phyloP scores from a whole-genome alignment of 371 early-diverging fungal genomes.

The Vittaforma corneae region DNA sequence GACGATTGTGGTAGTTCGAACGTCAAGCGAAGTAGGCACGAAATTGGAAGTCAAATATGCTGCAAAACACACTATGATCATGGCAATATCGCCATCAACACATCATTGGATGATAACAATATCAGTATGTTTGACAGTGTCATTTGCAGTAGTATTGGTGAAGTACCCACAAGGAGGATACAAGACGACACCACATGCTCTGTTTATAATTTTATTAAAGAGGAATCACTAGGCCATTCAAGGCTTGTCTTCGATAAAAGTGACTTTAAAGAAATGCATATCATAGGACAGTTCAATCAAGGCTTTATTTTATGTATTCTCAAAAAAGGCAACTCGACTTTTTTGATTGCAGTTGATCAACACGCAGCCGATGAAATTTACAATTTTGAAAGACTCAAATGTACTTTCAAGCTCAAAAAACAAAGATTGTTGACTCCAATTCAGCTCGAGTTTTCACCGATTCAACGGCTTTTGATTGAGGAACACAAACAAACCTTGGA shows the following conservation, averaged over 20 bases:
- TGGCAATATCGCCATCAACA: no score
- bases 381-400: slow-evolving; percentile 69
- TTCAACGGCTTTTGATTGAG: slow-evolving; percentile 68
- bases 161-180: no score
- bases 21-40: no score
- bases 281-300: slow-evolving; percentile 89
- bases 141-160: no score
- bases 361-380: slow-evolving; percentile 94
- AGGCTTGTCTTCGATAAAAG: slow-evolving; percentile 58
- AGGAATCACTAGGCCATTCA: slow-evolving; percentile 1
- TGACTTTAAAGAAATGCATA: slow-evolving; percentile 70
- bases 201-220: not conserved
- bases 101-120: no score
- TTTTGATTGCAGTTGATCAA: slow-evolving; percentile 86
- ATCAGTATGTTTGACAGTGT: no score
- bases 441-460: slow-evolving; percentile 64
- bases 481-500: slow-evolving; percentile 65
- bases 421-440: slow-evolving; percentile 64
- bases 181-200: not conserved
- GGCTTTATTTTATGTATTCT: slow-evolving; percentile 80
- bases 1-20: no score
- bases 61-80: no score
- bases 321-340: slow-evolving; percentile 58
- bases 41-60: no score
- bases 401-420: slow-evolving; percentile 49